Conservation (phyloP, 176 grass and related monocot species). For the Cymbopogon citratus region DNA sequence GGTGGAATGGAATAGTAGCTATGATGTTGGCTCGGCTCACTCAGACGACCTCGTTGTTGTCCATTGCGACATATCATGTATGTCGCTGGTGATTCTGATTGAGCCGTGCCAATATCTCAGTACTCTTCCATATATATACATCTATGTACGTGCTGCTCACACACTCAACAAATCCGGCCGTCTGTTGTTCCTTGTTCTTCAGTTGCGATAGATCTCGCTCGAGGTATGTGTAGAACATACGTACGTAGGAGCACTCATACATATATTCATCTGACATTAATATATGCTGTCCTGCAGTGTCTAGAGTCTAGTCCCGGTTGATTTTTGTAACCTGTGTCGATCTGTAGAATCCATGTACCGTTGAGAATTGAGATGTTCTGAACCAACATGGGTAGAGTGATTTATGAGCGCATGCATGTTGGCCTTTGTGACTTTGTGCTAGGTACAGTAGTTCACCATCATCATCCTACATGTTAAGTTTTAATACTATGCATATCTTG, state of each 20-base stretch:
- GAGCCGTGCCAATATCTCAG: slow-evolving; percentile 99
- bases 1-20: slow-evolving; percentile 49
- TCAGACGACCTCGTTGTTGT: slow-evolving; percentile 28
- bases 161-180: too few species aligned
- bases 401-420: not conserved
- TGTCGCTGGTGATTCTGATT: slow-evolving; percentile 46
- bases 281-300: not conserved
- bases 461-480: too few species aligned
- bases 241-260: too few species aligned
- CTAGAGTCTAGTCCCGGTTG: too few species aligned
- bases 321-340: not conserved
- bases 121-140: slow-evolving; percentile 50
- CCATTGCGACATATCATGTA: not conserved
- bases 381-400: too few species aligned
- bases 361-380: not conserved
- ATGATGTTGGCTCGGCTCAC: slow-evolving; percentile 88
- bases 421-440: not conserved
- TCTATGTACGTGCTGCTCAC: not conserved
- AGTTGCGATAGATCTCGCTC: not conserved
- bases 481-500: too few species aligned
- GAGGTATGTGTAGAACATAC: not conserved
- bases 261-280: too few species aligned
- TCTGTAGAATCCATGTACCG: not conserved
- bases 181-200: too few species aligned
- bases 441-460: not conserved